Evolutionary conservation across 805 yeast species (phyloP), one percentile per base, ranked within the genome.

Genomic region (Starmera dryadoides): DNA sequence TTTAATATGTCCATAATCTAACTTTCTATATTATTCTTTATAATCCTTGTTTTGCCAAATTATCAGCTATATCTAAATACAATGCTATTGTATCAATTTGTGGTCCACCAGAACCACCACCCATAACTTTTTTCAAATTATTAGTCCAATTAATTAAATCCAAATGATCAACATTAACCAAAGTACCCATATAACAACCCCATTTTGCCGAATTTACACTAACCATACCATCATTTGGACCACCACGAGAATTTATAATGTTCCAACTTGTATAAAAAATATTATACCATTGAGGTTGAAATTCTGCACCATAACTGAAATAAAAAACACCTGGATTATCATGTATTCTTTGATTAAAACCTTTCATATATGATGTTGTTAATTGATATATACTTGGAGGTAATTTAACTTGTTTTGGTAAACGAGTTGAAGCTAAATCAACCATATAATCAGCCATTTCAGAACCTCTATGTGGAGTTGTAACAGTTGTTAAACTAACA

Each of bases 401-500:
- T 4, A 60, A 49, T 6, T 50, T 36, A 1, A 44, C 12, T 5
- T 34, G 25, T 3, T 42, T 30, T 5, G 43, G 56, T 45, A 45
- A 36, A 53, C 34, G 38, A 47, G 48, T 48, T 42, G 38, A 38
- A 49, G 48, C 48, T 7, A 64, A 41, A 8, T 66, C 60, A 19
- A 74, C 64, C 5, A 81, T 69, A 46, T 71, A 76, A 51, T 87
- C 89, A 0, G 96, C 96, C 48, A 85, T 75, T 34, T 81, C 83
- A 0, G 94, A 78, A 0, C 97, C 97, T 39, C 71, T 75, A 62
- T 88, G 97, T 0, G 97, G 97, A 0, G 96, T 86, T 0, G 93
- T 76, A 0, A 88, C 69, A 0, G 97, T 88, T 1, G 96, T 87
- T 22, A 88, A 63, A 32, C 93, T 82, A 2, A 70, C 76, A 8